A percentile compares a stretch with the other conserved stretches of the same genome.
Conservation (phyloP, 2,329 filamentous ascomycete genomes). For the Sordariomycetes sp. region DNA sequence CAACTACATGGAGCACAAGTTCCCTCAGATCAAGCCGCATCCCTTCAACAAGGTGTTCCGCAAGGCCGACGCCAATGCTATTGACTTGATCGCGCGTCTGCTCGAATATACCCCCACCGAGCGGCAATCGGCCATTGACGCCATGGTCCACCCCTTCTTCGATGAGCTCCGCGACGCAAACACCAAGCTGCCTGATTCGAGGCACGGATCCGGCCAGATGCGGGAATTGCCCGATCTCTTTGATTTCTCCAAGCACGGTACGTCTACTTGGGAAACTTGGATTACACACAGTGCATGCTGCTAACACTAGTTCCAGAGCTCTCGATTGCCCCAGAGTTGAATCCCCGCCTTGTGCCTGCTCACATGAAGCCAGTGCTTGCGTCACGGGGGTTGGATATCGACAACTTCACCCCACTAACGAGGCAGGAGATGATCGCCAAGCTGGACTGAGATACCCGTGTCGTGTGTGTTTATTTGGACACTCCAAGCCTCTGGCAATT, state of each 20-base stretch:
- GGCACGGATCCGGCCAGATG: constrained; percentile 70
- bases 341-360: constrained; percentile 76
- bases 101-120: constrained; percentile 97
- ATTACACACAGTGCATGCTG: neutral
- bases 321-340: constrained; percentile 86
- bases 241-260: constrained; percentile 91
- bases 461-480: constrained; percentile 13
- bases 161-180: constrained; percentile 89
- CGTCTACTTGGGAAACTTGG: constrained; percentile 20
- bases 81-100: constrained; percentile 87
- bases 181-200: constrained; percentile 88
- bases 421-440: constrained; percentile 98
- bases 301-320: constrained; percentile 62
- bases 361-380: constrained; percentile 70
- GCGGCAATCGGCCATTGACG: constrained; percentile 84
- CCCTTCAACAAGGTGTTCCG: constrained; percentile 99
- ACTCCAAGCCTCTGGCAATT: neutral
- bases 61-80: constrained; percentile 85
- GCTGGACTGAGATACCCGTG: constrained; percentile 68
- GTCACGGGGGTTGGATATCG: constrained; percentile 77
- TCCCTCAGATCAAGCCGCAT: constrained; percentile 98
- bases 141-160: constrained; percentile 98
- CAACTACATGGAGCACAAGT: constrained; percentile 99
- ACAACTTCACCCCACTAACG: constrained; percentile 83
- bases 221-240: constrained; percentile 83